These are phyloP conservation scores for Yarrowia deformans DNA, from an alignment of 805 yeast species.

Conservation along the genomic window DNA sequence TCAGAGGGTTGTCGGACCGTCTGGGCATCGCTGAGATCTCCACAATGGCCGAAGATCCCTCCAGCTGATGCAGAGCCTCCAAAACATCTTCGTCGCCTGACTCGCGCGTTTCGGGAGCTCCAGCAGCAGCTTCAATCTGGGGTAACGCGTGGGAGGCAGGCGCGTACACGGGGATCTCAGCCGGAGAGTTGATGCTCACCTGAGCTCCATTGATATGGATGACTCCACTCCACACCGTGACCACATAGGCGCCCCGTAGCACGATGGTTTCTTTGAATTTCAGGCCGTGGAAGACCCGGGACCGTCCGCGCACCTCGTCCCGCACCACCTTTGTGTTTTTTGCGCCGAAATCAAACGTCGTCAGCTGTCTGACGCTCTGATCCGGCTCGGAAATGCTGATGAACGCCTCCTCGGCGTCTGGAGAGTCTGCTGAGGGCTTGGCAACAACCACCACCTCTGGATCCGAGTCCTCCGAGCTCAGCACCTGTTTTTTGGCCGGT, in stretches of 20 bases:
- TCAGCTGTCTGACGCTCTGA: conserved; percentile 11
- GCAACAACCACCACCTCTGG: conserved; percentile 20
- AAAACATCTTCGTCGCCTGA: conserved; percentile 1
- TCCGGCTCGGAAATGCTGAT: neutral
- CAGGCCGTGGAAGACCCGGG: conserved; percentile 23
- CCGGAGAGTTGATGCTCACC: conserved; percentile 9
- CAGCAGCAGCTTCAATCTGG: conserved; percentile 34
- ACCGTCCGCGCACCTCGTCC: conserved; percentile 3
- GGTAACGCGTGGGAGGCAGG: conserved; percentile 25
- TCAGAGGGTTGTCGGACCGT: conserved; percentile 2
- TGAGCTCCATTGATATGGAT: conserved; percentile 31
- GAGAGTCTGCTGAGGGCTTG: neutral
- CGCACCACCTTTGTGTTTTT: conserved; percentile 26
- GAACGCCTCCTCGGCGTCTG: conserved; percentile 24
- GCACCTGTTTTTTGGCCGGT: conserved; percentile 25
- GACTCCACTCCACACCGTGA: conserved; percentile 34
- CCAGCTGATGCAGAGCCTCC: conserved; percentile 14
- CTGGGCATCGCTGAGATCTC: conserved; percentile 26
- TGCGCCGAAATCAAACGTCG: conserved; percentile 7
- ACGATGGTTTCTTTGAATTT: conserved; percentile 33
- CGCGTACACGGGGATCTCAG: conserved; percentile 20
- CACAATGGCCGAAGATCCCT: conserved; percentile 21
- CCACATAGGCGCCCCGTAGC: conserved; percentile 20
- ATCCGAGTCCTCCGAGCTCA: conserved; percentile 22
- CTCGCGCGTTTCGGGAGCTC: conserved; percentile 10